Evolutionary conservation across 148 eudicot genomes (phyloP).

Genomic region (Simmondsia chinensis): DNA sequence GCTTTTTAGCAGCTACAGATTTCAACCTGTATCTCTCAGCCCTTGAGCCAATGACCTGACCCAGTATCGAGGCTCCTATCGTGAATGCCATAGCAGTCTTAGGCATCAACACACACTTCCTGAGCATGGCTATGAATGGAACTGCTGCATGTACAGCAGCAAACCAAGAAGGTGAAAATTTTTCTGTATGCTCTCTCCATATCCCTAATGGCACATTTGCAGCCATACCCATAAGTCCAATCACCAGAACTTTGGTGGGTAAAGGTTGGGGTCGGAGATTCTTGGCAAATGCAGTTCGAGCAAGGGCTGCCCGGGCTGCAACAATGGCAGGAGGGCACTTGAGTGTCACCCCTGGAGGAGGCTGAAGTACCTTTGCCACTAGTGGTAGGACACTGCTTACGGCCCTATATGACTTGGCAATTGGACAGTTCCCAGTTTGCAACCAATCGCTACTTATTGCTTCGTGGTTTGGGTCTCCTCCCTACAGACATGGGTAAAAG

Average conservation of each 20-base stretch:
- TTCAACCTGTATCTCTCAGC: constrained; percentile 81
- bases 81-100: constrained; percentile 96
- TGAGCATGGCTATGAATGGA: constrained; percentile 87
- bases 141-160: constrained; percentile 95
- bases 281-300: constrained; percentile 81
- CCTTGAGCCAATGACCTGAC: constrained; percentile 94
- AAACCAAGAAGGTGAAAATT: constrained; percentile 96
- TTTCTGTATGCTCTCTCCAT: constrained; percentile 93
- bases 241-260: constrained; percentile 65
- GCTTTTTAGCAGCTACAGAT: constrained; percentile 26
- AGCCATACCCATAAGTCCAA: constrained; percentile 90
- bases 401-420: constrained; percentile 87
- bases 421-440: constrained; percentile 78
- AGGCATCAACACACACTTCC: constrained; percentile 88
- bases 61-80: constrained; percentile 81
- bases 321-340: constrained; percentile 79
- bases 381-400: constrained; percentile 77
- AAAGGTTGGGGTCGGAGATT: constrained; percentile 87
- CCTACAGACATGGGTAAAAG: constrained; percentile 27
- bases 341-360: constrained; percentile 68
- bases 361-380: constrained; percentile 83
- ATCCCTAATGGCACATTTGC: constrained; percentile 81
- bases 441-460: constrained; percentile 87
- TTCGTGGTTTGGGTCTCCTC: constrained; percentile 67
- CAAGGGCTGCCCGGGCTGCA: constrained; percentile 76